Evolutionary conservation across 495 filamentous ascomycete genomes (phyloP), one percentile per base, ranked within the genome.

Genomic region (Chaetomium fimeti): DNA sequence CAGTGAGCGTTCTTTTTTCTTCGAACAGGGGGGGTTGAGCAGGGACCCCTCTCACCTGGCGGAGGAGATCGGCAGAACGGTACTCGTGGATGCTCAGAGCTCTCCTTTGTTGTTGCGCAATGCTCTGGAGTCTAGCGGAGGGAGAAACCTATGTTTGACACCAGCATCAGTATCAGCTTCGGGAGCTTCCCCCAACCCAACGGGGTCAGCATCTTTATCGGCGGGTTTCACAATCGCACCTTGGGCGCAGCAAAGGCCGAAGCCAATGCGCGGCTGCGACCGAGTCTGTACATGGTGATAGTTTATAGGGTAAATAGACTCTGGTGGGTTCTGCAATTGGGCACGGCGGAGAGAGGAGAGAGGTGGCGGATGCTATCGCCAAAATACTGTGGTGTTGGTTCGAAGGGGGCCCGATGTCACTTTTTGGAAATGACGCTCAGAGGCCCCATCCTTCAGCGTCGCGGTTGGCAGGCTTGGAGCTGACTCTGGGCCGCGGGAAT

Each of bases 51-150:
- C 73, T 74, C 65, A 97, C 93, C 79, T 85, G 81, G 79, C 90
- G 88, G 70, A 98, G 83, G 59, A 98, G 87, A 66, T 90, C 87
- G 68, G 92, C 91, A 56, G 94, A 96, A 72, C 92, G 87, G 82
- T 97, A 97, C 80, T 98, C 94, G 82, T 98, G 94, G 69, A 98
- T 96, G 66, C 91, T 93, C 68, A 98, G 86, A 68, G 88, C 88
- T 76, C 94, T 87, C 81, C 87, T 65, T 71, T 74, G 88, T 78
- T 96, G 93, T 74, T 81, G 80, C 51, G 78, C 75, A 54, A 79
- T 45, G 63, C 76, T 74, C 57, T 76, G 74, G 65, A 79, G 71
- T 75, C 79, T 77, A 71, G 73, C 57, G 58, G 77, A 69, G 69
- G 79, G 78, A 36, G 78, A 68, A 62, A 76, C 65, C 65, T 76